Evolutionary conservation across 305 asterid species (phyloP).

Genomic region (Fraxinus ornus): DNA sequence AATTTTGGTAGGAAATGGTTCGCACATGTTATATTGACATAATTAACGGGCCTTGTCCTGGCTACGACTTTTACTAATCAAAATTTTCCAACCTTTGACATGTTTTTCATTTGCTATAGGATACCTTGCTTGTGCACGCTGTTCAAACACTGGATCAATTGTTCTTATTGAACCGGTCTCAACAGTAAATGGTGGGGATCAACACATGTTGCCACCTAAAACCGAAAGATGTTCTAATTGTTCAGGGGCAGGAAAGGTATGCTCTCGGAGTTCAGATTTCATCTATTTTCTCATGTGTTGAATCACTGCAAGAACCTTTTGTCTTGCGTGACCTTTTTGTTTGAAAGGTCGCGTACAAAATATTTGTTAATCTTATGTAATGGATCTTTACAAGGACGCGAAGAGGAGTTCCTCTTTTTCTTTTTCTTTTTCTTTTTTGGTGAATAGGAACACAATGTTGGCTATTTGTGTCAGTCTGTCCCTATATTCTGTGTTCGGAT

Average conservation of each 20-base stretch:
- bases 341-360: no score
- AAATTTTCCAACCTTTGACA: neutral
- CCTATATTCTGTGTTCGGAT: neutral
- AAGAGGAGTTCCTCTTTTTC: neutral
- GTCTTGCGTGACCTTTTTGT: neutral
- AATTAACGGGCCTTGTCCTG: neutral
- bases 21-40: neutral
- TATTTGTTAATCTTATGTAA: neutral
- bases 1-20: neutral
- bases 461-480: neutral
- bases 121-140: slow-evolving; percentile 95
- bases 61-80: neutral
- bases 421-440: no score
- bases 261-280: neutral
- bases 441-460: neutral
- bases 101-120: slow-evolving; percentile 47
- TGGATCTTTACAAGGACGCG: neutral
- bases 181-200: slow-evolving; percentile 43
- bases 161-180: slow-evolving; percentile 80
- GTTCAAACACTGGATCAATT: slow-evolving; percentile 78
- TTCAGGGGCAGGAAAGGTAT: slow-evolving; percentile 96
- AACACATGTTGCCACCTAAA: slow-evolving; percentile 70
- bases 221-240: slow-evolving; percentile 87
- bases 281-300: neutral
- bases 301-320: neutral